Percentiles rank a stretch among this genome's conserved stretches.
These are phyloP conservation scores for Boletus tomentosulus DNA, from an alignment of 768 basidiomycete genomes.

Conservation along the genomic window DNA sequence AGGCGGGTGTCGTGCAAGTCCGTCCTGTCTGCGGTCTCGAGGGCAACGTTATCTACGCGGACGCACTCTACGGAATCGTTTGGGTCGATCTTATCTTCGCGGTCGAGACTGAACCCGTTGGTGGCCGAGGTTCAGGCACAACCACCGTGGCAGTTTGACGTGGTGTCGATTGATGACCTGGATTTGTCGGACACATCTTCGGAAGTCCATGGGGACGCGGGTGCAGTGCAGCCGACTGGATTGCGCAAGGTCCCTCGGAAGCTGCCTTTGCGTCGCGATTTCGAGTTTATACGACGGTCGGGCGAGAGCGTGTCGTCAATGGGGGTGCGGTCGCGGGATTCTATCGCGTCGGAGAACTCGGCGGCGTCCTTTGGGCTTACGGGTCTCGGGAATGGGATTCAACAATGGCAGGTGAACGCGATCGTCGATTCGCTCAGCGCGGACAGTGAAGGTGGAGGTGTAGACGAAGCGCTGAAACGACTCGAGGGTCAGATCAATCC, in stretches of 20 bases:
- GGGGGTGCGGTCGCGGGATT: slow-evolving; percentile 63
- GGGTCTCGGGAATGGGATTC: slow-evolving; percentile 41
- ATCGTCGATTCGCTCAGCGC: slow-evolving; percentile 70
- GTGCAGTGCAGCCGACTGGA: slow-evolving; percentile 45
- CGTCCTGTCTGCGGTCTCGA: slow-evolving; percentile 16
- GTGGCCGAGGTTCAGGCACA: slow-evolving; percentile 34
- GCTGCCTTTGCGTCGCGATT: slow-evolving; percentile 72
- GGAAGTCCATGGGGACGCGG: slow-evolving; percentile 37
- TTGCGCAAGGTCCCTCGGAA: slow-evolving; percentile 51
- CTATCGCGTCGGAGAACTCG: slow-evolving; percentile 46
- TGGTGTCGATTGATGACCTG: slow-evolving; percentile 74
- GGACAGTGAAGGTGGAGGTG: slow-evolving; percentile 73
- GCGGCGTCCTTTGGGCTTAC: slow-evolving; percentile 36
- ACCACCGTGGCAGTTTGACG: slow-evolving; percentile 60
- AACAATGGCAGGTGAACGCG: slow-evolving; percentile 83
- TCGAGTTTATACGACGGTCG: slow-evolving; percentile 74
- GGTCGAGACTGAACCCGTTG: slow-evolving; percentile 27
- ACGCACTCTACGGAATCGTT: slow-evolving; percentile 34
- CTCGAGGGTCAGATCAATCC: slow-evolving; percentile 86
- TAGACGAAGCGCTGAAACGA: slow-evolving; percentile 73
- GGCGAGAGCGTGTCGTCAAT: slow-evolving; percentile 73
- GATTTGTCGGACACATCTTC: slow-evolving; percentile 79
- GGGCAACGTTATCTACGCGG: slow-evolving; percentile 19
- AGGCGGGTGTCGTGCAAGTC: slow-evolving; percentile 20
- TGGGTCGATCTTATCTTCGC: slow-evolving; percentile 30